A percentile compares a stretch with the other conserved stretches of the same genome.
These are phyloP conservation scores for Cephaloascus fragrans DNA, from an alignment of 805 yeast genomes.

Conservation along the genomic window DNA sequence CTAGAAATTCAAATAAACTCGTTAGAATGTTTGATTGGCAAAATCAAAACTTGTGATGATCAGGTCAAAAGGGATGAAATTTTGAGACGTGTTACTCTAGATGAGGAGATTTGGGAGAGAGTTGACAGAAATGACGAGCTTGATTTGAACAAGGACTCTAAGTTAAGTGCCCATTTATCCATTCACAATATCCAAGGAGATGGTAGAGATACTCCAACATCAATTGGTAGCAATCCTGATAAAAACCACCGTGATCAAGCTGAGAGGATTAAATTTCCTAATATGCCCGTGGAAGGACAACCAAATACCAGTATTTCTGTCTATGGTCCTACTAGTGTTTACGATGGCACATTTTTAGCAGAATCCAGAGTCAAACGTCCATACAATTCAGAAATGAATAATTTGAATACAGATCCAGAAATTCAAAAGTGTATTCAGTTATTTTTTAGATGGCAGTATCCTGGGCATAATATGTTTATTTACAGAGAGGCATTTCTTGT, in stretches of 20 bases:
- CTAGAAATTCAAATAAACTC: conserved; percentile 26
- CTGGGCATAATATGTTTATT: conserved; percentile 53
- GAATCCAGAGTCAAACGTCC: conserved; percentile 3
- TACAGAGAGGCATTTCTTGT: conserved; percentile 52
- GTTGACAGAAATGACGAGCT: conserved; percentile 12
- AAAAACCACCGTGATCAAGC: conserved; percentile 6
- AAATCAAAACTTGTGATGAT: no score
- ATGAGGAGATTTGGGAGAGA: conserved; percentile 14
- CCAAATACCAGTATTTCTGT: conserved; percentile 14
- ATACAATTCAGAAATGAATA: conserved; percentile 8
- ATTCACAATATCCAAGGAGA: no score
- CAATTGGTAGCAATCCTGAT: conserved; percentile 9
- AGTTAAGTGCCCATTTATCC: no score
- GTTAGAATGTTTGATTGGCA: no score
- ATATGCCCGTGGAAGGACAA: neutral
- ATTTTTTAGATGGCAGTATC: conserved; percentile 59
- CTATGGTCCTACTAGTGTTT: conserved; percentile 37
- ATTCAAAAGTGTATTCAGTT: conserved; percentile 9
- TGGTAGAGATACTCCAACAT: no score
- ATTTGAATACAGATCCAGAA: conserved; percentile 23
- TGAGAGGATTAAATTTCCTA: conserved; percentile 9
- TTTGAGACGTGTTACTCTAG: no score
- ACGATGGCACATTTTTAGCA: conserved; percentile 19
- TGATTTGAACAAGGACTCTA: conserved; percentile 9
- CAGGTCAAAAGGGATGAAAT: no score